Percentiles rank a stretch among this genome's conserved stretches.
Evolutionary conservation across 1,284 basidiomycete genomes (phyloP).

Genomic region (Boletellus sp.): DNA sequence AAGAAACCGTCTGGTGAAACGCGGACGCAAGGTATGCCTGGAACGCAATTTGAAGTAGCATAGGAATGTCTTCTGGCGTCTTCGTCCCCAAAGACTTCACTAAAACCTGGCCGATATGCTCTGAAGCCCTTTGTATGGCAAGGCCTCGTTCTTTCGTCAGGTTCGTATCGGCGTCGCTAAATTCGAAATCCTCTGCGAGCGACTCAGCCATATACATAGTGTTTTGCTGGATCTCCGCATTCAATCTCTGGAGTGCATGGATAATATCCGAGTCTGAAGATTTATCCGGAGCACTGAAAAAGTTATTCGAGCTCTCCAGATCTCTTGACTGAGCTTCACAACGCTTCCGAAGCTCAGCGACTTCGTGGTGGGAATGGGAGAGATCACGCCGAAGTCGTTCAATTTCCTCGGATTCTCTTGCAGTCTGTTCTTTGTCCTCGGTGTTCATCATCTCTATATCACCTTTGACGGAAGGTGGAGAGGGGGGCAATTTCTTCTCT

Average conservation of each 20-base stretch:
- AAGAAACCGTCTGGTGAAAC: conserved; percentile 1
- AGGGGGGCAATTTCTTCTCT: not conserved
- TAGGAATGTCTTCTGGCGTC: conserved; percentile 1
- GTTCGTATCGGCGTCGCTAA: not conserved
- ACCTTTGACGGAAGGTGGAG: not conserved
- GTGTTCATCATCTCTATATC: not conserved
- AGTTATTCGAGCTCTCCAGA: not conserved
- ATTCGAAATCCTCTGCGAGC: conserved; percentile 14
- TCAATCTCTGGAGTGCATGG: conserved; percentile 19
- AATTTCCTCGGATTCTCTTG: not conserved
- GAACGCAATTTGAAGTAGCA: conserved; percentile 14
- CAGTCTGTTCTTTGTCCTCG: not conserved
- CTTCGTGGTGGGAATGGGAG: not conserved
- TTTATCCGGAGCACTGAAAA: conserved; percentile 15
- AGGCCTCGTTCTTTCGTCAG: not conserved
- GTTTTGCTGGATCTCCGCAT: conserved; percentile 27
- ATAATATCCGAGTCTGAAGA: conserved; percentile 25
- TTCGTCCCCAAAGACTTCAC: conserved; percentile 1
- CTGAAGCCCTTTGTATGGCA: not conserved
- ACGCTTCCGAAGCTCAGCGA: not conserved
- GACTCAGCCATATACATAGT: conserved; percentile 23
- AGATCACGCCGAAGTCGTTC: not conserved
- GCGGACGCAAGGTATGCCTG: conserved; percentile 3
- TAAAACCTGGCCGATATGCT: conserved; percentile 1
- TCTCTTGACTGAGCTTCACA: not conserved